Percentiles rank a stretch among this genome's conserved stretches.
Evolutionary conservation across 495 filamentous ascomycete genomes (phyloP).

Genomic region (Niebla homalea): DNA sequence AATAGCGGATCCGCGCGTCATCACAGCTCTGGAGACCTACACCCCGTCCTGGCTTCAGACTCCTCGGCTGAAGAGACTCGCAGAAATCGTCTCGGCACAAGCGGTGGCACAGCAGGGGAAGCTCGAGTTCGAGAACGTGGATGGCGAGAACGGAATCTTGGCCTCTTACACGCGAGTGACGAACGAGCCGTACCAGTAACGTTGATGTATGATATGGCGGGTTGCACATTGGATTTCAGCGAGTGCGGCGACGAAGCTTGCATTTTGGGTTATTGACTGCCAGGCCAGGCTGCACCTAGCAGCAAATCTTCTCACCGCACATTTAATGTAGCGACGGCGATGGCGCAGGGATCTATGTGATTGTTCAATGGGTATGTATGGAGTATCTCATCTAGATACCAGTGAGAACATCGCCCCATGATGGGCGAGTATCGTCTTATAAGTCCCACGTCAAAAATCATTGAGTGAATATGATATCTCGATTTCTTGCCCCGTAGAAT

Average conservation of each 20-base stretch:
- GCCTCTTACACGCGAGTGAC: too few relatives aligned
- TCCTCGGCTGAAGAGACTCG: conserved; percentile 79
- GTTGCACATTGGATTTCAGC: conserved; percentile 14
- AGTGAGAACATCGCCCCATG: too few relatives aligned
- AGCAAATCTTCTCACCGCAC: neutral
- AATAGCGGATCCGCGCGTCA: conserved; percentile 90
- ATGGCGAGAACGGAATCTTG: conserved; percentile 19
- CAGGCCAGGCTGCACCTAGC: too few relatives aligned
- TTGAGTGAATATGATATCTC: too few relatives aligned
- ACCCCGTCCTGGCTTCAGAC: conserved; percentile 97
- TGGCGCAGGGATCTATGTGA: neutral
- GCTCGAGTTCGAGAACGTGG: conserved; percentile 40
- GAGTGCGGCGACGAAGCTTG: conserved; percentile 11
- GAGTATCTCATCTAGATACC: too few relatives aligned
- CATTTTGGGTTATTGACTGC: conserved; percentile 4
- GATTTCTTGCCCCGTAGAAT: too few relatives aligned
- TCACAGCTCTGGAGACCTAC: conserved; percentile 94
- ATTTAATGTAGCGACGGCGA: conserved; percentile 8
- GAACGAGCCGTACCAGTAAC: neutral
- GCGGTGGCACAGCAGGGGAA: conserved; percentile 89
- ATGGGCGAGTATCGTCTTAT: too few relatives aligned
- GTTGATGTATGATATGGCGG: conserved; percentile 14
- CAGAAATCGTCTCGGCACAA: conserved; percentile 93
- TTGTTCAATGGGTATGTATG: too few relatives aligned
- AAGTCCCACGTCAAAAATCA: too few relatives aligned